Evolutionary conservation across 495 filamentous ascomycete species (phyloP).

Genomic region (Aspergillus funiculosus): DNA sequence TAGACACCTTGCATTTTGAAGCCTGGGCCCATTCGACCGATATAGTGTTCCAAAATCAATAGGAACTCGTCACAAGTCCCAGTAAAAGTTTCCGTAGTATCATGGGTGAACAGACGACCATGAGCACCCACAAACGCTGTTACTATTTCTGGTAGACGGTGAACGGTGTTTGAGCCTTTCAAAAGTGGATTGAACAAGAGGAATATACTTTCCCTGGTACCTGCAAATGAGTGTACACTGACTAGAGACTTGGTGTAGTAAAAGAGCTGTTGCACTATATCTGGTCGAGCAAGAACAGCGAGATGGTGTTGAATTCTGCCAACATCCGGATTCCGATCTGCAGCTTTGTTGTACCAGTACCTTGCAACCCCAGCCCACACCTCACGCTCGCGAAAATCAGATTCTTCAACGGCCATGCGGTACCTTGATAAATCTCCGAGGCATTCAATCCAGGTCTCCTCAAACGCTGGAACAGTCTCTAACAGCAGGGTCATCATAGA

Average conservation of each 20-base stretch:
- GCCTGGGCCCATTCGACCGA: constrained; percentile 49
- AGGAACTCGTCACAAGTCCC: constrained; percentile 45
- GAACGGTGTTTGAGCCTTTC: constrained; percentile 23
- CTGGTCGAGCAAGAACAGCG: constrained; percentile 72
- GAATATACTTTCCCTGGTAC: constrained; percentile 62
- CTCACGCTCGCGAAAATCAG: constrained; percentile 64
- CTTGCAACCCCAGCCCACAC: constrained; percentile 71
- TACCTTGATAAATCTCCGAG: constrained; percentile 72
- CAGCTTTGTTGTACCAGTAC: constrained; percentile 77
- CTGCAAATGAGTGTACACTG: constrained; percentile 47
- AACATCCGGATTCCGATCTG: constrained; percentile 61
- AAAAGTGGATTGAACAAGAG: constrained; percentile 67
- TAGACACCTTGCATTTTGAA: constrained; percentile 62
- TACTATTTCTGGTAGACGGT: constrained; percentile 30
- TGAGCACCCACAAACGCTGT: constrained; percentile 59
- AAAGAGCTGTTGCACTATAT: constrained; percentile 67
- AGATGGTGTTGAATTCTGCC: constrained; percentile 82
- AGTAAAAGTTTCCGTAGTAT: constrained; percentile 43
- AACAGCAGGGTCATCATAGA: constrained; percentile 73
- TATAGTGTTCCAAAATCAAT: constrained; percentile 50
- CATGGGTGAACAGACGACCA: constrained; percentile 57
- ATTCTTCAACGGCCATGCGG: constrained; percentile 74
- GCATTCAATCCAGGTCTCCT: constrained; percentile 89
- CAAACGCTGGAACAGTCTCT: constrained; percentile 69
- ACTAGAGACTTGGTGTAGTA: constrained; percentile 57